A percentile compares a stretch with the other conserved stretches of the same genome.
Evolutionary conservation across 805 yeast genomes (phyloP).

Genomic region (Kodamaea kaohsiungensis): DNA sequence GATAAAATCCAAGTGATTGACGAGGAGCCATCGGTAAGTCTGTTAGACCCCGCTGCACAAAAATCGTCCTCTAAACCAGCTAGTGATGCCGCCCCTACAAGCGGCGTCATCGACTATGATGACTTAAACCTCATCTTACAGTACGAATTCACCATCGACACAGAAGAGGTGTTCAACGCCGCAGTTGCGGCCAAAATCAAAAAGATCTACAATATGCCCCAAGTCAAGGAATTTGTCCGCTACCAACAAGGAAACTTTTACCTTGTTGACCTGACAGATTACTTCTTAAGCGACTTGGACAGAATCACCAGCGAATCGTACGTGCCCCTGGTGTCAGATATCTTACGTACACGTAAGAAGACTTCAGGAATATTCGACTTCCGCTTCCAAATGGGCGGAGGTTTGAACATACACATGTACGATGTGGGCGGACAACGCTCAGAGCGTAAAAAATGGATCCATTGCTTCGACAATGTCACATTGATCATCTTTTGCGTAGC

Average conservation of each 20-base stretch:
- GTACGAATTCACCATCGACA: slow-evolving; percentile 54
- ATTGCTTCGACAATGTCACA: slow-evolving; percentile 92
- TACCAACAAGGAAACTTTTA: slow-evolving; percentile 71
- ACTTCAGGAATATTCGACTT: slow-evolving; percentile 92
- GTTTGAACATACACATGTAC: slow-evolving; percentile 45
- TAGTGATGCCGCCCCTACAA: background rate
- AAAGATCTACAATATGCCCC: slow-evolving; percentile 55
- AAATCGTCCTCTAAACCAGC: background rate
- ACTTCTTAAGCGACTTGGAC: slow-evolving; percentile 67
- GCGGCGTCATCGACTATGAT: slow-evolving; percentile 22
- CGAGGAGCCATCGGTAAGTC: slow-evolving; percentile 1
- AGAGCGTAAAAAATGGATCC: slow-evolving; percentile 96
- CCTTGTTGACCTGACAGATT: slow-evolving; percentile 80
- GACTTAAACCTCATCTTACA: slow-evolving; percentile 48
- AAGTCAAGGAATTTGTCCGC: slow-evolving; percentile 57
- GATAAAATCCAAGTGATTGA: slow-evolving; percentile 5
- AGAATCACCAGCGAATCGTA: slow-evolving; percentile 63
- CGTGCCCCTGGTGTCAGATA: slow-evolving; percentile 73
- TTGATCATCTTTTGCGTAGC: slow-evolving; percentile 90
- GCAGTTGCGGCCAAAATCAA: slow-evolving; percentile 49
- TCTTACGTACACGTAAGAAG: slow-evolving; percentile 83
- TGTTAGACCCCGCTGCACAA: slow-evolving; percentile 2
- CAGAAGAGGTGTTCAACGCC: slow-evolving; percentile 52
- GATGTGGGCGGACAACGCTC: slow-evolving; percentile 97
- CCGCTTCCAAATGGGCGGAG: slow-evolving; percentile 67